Base-by-base conservation (phyloP, 202 grass and related monocot genomes). In the Elaeis oleifera region DNA sequence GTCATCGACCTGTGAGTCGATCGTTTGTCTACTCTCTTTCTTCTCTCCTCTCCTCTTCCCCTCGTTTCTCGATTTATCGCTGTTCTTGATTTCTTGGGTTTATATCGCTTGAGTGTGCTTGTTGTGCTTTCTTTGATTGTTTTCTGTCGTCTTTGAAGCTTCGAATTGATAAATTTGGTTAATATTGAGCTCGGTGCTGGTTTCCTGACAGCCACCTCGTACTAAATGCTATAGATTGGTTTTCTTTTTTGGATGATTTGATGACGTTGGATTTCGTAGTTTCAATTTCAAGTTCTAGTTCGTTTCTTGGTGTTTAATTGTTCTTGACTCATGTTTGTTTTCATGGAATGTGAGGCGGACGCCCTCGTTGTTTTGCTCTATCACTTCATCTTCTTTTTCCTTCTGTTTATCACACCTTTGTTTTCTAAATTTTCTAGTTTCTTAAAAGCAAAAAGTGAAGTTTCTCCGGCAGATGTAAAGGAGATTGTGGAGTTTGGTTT, bases 361-460 rank as follows among this genome's bases (percentile, higher is more conserved):
- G 49, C 58, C 18, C 54, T 23, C 21, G 18, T 49, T 21, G 23
- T 20, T 71, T 56, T 56, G 16, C 17, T 62, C 65, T 55, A 49
- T n/a, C 6, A 36, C 25, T 74, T 49, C 36, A 63, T 74, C 28
- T 18, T 70, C 2, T 39, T 39, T 39, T 39, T 39, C 2, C 36
- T 39, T 11, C 36, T 13, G 36, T 39, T 39, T 2, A 11, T 39
- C 1, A 44, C 36, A 14, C 36, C 36, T 44, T 44, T 9, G 32
- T 39, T n/a, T 56, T 28, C 28, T 16, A 56, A 14, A 5, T 23
- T 5, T 32, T 39, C 25, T 85, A 97, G 92, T 66, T 97, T 81
- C 67, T 68, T 91, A 59, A 91, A 83, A 64, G 92, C 92, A 48
- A 97, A 97, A 84, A 97, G 91, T 85, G 87, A 96, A 56, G 69